Evolutionary conservation across 495 filamentous ascomycete genomes (phyloP), one percentile per base, ranked within the genome.

Genomic region (Podospora pseudoanserina): DNA sequence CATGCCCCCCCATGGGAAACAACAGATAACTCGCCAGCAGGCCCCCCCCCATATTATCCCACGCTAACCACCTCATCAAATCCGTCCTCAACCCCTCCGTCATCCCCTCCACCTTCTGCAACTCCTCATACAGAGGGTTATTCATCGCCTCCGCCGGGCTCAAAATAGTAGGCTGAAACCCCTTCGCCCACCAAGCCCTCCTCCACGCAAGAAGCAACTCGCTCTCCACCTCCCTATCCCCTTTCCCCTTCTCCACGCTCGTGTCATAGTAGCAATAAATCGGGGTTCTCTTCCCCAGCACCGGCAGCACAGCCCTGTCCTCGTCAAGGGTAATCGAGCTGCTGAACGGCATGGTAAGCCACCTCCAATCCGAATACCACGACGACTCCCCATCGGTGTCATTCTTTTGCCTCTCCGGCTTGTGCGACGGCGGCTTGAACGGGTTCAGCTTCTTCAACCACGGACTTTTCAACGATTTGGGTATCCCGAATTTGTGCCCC

Each of bases 261-360:
- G 86, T 79, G 70, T 97, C 92, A 74, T 96, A 97, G 77, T 92
- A 99, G 63, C 94, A 96, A 78, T 97, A 98, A 58, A 98, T 88
- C n/a, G 88, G 86, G 19, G 90, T 88, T 34, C 94, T 86, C 53
- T 87, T 80, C 26, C 70, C 75, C n/a, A 93, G 77, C 4, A 93
- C 90, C 66, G 95, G 95, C 3, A 99, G 88, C 66, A 97, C 87
- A n/a, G 91, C 89, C 59, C 93, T 85, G 68, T 89, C 88, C 78
- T 97, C 93, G 71, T 97, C 93, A 44, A 92, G 84, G 0, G 94
- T 96, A 60, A 95, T 85, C 30, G 88, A 85, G 32, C 88, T 92
- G 54, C 93, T 97, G 78, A 97, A 98, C 16, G 93, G 94, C 68
- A 90, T 89, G 13, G 76, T 75, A 68, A 91, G 80, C 94, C 94